Evolutionary conservation across 2,329 filamentous ascomycete species (phyloP).

Genomic region (Xylariaceae sp.): DNA sequence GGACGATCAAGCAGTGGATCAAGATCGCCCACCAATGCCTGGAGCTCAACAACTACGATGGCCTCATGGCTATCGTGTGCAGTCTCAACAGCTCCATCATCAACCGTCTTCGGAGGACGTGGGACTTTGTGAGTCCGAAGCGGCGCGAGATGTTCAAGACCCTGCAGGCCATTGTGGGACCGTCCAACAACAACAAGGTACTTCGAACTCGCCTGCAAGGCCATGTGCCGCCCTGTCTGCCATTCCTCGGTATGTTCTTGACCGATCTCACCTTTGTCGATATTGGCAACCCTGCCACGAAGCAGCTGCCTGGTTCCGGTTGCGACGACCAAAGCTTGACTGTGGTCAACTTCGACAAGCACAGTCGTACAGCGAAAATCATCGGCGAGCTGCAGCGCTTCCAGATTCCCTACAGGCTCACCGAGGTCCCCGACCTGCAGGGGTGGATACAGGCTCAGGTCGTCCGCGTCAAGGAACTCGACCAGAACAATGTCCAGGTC

Average conservation of each 20-base stretch:
- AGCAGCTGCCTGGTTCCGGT: slow-evolving; percentile 56
- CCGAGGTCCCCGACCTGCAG: slow-evolving; percentile 79
- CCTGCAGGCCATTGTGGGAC: slow-evolving; percentile 79
- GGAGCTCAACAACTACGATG: slow-evolving; percentile 91
- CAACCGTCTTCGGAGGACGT: slow-evolving; percentile 78
- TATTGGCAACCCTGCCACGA: slow-evolving; percentile 82
- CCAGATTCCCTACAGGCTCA: slow-evolving; percentile 83
- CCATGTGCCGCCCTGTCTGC: slow-evolving; percentile 84
- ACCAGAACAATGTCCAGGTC: slow-evolving; percentile 50
- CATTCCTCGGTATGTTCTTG: slow-evolving; percentile 92
- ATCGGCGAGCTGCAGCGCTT: slow-evolving; percentile 94
- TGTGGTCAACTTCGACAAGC: slow-evolving; percentile 97
- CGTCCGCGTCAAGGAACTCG: slow-evolving; percentile 59
- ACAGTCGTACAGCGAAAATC: slow-evolving; percentile 87
- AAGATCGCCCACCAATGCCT: slow-evolving; percentile 84
- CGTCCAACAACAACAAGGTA: slow-evolving; percentile 82
- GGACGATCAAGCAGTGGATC: slow-evolving; percentile 95
- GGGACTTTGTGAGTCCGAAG: slow-evolving; percentile 80
- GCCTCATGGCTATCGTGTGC: slow-evolving; percentile 94
- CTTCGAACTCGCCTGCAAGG: slow-evolving; percentile 77
- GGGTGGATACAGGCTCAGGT: slow-evolving; percentile 86
- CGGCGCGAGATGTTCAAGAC: slow-evolving; percentile 72
- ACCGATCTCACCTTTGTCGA: slow-evolving; percentile 96
- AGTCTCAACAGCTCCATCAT: slow-evolving; percentile 89
- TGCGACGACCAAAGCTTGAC: slow-evolving; percentile 58